These are phyloP conservation scores for Cercis canadensis DNA, from an alignment of 306 rosid genomes.

Conservation along the genomic window DNA sequence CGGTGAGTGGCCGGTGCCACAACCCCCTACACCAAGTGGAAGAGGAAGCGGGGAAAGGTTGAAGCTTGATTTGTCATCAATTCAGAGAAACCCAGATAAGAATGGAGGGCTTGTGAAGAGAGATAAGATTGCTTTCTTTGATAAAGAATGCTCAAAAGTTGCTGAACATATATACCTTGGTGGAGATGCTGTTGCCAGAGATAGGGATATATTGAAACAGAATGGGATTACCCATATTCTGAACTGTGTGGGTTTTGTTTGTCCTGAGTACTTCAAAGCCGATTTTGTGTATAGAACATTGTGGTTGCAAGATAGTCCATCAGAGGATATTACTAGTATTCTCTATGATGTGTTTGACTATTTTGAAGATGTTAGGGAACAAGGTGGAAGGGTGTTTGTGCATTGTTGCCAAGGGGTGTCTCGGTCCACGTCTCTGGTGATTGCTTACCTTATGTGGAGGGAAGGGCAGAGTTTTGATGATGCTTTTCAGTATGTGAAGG, in stretches of 20 bases:
- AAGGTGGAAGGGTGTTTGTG: slow-evolving; percentile 89
- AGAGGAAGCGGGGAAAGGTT: slow-evolving; percentile 83
- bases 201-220: slow-evolving; percentile 82
- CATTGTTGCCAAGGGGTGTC: slow-evolving; percentile 99
- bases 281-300: slow-evolving; percentile 93
- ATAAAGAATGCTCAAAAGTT: slow-evolving; percentile 94
- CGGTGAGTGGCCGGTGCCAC: slow-evolving; percentile 84
- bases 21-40: slow-evolving; percentile 92
- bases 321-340: slow-evolving; percentile 96
- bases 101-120: slow-evolving; percentile 93
- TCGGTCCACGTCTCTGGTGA: slow-evolving; percentile 94
- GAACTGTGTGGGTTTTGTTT: slow-evolving; percentile 96
- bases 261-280: slow-evolving; percentile 91
- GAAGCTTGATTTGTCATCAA: slow-evolving; percentile 93
- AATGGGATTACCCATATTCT: slow-evolving; percentile 91
- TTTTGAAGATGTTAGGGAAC: slow-evolving; percentile 98
- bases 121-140: slow-evolving; percentile 97
- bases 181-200: slow-evolving; percentile 98
- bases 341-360: slow-evolving; percentile 95
- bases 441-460: slow-evolving; percentile 99
- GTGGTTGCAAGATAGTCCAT: slow-evolving; percentile 98
- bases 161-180: slow-evolving; percentile 96
- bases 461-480: slow-evolving; percentile 99
- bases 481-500: slow-evolving; percentile 98
- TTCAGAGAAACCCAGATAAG: slow-evolving; percentile 80